These are phyloP conservation scores for Aegilops speltoides DNA, from an alignment of 176 grass and related monocot species.

Conservation along the genomic window DNA sequence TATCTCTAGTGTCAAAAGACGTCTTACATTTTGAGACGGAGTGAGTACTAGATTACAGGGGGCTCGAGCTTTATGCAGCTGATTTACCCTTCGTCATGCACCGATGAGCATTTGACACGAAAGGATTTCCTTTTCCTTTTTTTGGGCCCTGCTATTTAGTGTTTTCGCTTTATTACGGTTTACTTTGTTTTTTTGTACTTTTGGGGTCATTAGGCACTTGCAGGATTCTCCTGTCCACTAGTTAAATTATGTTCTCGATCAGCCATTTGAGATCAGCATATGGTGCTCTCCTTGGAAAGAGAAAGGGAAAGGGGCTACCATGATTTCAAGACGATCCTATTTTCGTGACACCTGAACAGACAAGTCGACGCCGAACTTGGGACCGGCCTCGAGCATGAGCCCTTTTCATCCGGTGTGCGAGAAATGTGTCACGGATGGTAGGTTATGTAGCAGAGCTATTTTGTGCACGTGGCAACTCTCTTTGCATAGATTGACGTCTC, in stretches of 20 bases:
- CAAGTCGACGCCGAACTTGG: neutral
- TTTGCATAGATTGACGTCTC: neutral
- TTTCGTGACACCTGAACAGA: neutral
- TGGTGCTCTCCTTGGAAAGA: neutral
- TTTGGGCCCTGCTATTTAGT: neutral
- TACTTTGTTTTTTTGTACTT: neutral
- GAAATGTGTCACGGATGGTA: neutral
- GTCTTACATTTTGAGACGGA: too few species aligned
- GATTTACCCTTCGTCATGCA: neutral
- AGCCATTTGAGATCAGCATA: neutral
- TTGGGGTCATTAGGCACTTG: neutral
- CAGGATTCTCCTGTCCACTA: conserved; percentile 13
- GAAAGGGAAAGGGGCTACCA: neutral
- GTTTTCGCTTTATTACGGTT: conserved; percentile 18
- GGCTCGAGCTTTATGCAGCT: conserved; percentile 11
- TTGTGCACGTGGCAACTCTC: too few species aligned
- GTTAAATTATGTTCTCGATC: neutral
- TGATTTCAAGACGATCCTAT: neutral
- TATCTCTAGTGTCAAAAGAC: too few species aligned
- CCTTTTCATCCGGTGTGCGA: neutral
- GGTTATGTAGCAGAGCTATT: too few species aligned
- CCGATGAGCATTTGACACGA: neutral
- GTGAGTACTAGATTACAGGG: neutral
- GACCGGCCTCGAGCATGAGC: neutral
- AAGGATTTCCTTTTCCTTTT: neutral